Evolutionary conservation across 169 alveolate genomes (phyloP), one percentile per base, ranked within the genome.

Genomic region (Eimeria necatrix): DNA sequence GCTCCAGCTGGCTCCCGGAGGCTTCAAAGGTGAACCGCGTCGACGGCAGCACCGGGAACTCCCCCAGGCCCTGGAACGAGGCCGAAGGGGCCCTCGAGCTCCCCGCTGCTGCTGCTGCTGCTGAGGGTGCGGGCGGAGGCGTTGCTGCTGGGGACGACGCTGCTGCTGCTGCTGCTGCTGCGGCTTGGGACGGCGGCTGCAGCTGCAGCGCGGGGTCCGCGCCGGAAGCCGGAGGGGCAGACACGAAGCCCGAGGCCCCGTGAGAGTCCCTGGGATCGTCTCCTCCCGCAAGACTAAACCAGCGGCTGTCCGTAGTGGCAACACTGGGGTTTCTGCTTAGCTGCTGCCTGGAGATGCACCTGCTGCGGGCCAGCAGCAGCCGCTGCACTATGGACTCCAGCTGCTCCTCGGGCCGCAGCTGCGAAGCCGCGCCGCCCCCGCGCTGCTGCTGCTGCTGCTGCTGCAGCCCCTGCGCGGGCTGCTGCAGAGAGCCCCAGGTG

Each of bases 381-480:
- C 88, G 16, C 88, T 51, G 48, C n/a, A 78, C 88, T 7, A 78
- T 53, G 2, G 68, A 61, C 48, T 78, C 70, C 18, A 78, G 88
- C 68, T 78, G 88, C 51, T 78, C 71, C 70, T 78, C 71, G 26
- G 18, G 56, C 84, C 26, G 48, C 84, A 9, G 48, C 48, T 4
- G 53, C 41, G 7, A 10, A 12, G 46, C 9, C 78, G 9, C 10
- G 41, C 32, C 10, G 32, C n/a, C 41, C 22, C 32, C 22, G 70
- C 49, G 71, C 89, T 80, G 89, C 48, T 80, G 89, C 71, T 80
- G 64, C 71, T 74, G 86, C 61, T 48, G 86, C 32, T 74, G 86
- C 56, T 26, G 89, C 3, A 20, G 16, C 89, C 60, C 70, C 49
- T 52, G 71, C 46, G 22, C 26, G 22, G 9, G 41, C 89, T 52